Evolutionary conservation across 805 yeast genomes (phyloP), one percentile per base, ranked within the genome.

Genomic region (Helenozyma rhizophorensis): DNA sequence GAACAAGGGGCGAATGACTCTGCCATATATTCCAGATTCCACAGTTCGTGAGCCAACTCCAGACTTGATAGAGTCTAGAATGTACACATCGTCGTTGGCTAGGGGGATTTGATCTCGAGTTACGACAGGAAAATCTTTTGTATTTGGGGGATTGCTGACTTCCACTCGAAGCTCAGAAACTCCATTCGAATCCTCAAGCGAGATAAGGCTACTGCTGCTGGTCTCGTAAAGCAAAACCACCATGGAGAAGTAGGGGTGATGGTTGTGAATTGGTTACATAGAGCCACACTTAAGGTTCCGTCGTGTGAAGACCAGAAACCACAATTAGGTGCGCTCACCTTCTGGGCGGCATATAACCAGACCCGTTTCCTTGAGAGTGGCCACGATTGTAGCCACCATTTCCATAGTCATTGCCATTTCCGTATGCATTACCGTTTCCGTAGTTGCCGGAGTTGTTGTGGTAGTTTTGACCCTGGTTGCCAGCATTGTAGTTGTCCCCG

Each of bases 21-120:
- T 42, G 1, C 36, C 21, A 44, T 74, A 77, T 9, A 78, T 46
- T 38, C 72, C 52, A 15, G 40, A 37, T 17, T 34, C 25, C 5
- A 45, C 48, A 1, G 40, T 22, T 30, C 70, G 51, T 7, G 18
- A 26, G 11, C 76, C 72, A 1, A 57, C 60, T 1, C 80, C 81
- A 0, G 80, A 72, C 14, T 54, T 56, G 4, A 68, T 42, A 1
- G 80, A 75, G 40, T 76, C 80, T n/a, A 75, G 46, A 2, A 76
- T 52, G 18, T 43, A 36, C 12, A 58, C 48, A 12, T 45, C 48
- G 19, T 39, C 25, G 11, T 28, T 15, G 14, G 21, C 36, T 10
- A 42, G 23, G 10, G 26, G 19, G 21, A 34, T 8, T 14, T 10
- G n/a, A 14, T 21, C 11, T 22, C 24, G 17, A 19, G 34, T 15